Percentiles rank a stretch among this genome's conserved stretches.
Evolutionary conservation across 2,329 filamentous ascomycete genomes (phyloP).

Genomic region (Pyrenophora tritici-repentis): DNA sequence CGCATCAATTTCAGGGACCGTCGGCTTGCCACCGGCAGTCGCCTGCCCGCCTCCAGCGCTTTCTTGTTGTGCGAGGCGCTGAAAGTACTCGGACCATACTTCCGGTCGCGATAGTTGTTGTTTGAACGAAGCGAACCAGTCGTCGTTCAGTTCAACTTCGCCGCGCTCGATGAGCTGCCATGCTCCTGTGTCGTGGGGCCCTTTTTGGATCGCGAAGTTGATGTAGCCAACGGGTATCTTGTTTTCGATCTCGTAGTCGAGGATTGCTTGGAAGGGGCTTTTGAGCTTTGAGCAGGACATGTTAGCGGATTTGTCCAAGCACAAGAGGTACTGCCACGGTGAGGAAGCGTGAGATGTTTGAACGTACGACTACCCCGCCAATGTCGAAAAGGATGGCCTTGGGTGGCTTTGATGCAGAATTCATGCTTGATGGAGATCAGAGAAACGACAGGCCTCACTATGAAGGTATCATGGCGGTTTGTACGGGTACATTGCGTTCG

Average conservation of each 20-base stretch:
- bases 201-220: constrained; percentile 83
- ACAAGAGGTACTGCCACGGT: neutral
- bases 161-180: constrained; percentile 92
- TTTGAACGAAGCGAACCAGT: constrained; percentile 78
- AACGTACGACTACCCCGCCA: constrained; percentile 91
- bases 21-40: constrained; percentile 51
- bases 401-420: constrained; percentile 15
- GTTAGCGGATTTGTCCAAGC: neutral
- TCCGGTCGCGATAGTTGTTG: constrained; percentile 68
- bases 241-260: constrained; percentile 81
- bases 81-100: constrained; percentile 69
- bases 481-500: constrained; percentile 20
- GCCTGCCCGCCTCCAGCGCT: constrained; percentile 38
- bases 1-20: constrained; percentile 74
- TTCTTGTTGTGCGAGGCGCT: constrained; percentile 30
- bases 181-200: constrained; percentile 71
- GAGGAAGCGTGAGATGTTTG: neutral
- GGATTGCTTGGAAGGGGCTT: constrained; percentile 90
- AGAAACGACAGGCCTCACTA: constrained; percentile 4
- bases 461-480: constrained; percentile 23
- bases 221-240: constrained; percentile 86
- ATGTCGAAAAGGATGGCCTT: constrained; percentile 79
- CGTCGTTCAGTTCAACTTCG: constrained; percentile 72
- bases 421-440: constrained; percentile 11
- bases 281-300: constrained; percentile 64